These are phyloP conservation scores for Polychaeton citri DNA, from an alignment of 2,329 filamentous ascomycete genomes.

Conservation along the genomic window DNA sequence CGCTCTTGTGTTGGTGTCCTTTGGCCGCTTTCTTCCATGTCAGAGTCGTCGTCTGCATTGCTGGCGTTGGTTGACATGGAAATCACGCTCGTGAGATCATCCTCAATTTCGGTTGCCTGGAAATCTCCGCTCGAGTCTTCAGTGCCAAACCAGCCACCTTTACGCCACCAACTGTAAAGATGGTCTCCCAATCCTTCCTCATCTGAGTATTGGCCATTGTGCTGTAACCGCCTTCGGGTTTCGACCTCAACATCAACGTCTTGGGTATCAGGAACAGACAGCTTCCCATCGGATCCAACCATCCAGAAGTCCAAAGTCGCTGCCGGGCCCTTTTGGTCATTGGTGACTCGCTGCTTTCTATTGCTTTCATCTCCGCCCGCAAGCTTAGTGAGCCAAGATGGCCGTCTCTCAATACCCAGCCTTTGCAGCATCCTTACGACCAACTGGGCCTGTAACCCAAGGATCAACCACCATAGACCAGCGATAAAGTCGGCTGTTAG, in stretches of 20 bases:
- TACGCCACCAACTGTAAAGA: conserved; percentile 74
- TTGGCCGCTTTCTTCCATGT: conserved; percentile 39
- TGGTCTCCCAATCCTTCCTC: conserved; percentile 59
- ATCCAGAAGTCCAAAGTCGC: conserved; percentile 38
- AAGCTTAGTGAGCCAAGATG: conserved; percentile 46
- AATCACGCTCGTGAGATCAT: conserved; percentile 70
- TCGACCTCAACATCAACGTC: conserved; percentile 71
- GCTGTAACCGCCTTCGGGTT: conserved; percentile 49
- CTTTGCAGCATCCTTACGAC: conserved; percentile 41
- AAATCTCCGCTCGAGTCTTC: conserved; percentile 74
- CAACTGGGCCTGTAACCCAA: conserved; percentile 45
- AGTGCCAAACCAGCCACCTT: conserved; percentile 73
- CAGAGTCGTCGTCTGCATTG: conserved; percentile 24
- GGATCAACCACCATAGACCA: conserved; percentile 55
- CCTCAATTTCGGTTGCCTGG: conserved; percentile 38
- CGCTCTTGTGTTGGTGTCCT: conserved; percentile 62
- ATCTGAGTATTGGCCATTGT: conserved; percentile 29
- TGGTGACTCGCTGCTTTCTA: conserved; percentile 10
- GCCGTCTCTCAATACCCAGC: conserved; percentile 48
- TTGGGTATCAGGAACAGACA: conserved; percentile 45
- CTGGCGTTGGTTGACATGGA: conserved; percentile 43
- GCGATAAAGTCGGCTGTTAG: conserved; percentile 63
- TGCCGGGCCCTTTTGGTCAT: too few relatives aligned
- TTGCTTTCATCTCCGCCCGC: conserved; percentile 29
- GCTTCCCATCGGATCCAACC: conserved; percentile 35